These are phyloP conservation scores for Cercophora sp. DNA, from an alignment of 495 filamentous ascomycete genomes.

Conservation along the genomic window DNA sequence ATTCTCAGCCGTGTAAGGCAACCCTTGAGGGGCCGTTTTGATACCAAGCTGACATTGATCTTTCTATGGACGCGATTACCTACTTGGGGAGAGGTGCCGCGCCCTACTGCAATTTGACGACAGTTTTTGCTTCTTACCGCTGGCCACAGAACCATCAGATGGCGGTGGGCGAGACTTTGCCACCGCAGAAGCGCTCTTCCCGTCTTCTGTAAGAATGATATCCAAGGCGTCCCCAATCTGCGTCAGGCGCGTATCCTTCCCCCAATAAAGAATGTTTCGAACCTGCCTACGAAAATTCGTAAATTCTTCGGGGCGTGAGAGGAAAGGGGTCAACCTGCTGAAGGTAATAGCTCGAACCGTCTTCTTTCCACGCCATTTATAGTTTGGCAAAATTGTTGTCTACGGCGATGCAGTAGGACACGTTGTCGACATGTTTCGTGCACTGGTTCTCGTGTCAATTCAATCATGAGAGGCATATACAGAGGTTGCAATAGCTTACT, in stretches of 20 bases:
- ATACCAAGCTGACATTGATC: too few relatives aligned
- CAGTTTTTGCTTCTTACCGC: neutral
- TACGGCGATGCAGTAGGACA: slow-evolving; percentile 9
- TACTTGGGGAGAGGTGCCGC: too few relatives aligned
- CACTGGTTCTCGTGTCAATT: slow-evolving; percentile 1
- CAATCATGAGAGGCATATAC: too few relatives aligned
- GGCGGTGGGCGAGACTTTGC: slow-evolving; percentile 11
- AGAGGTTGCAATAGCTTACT: too few relatives aligned
- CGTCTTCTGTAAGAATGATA: slow-evolving; percentile 15
- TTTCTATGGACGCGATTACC: too few relatives aligned
- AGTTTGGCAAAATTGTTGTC: slow-evolving; percentile 14
- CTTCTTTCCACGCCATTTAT: slow-evolving; percentile 13
- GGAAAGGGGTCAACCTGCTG: slow-evolving; percentile 14
- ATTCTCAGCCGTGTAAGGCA: too few relatives aligned
- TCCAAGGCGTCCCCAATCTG: slow-evolving; percentile 13
- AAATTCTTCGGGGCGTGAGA: slow-evolving; percentile 12
- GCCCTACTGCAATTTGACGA: too few relatives aligned
- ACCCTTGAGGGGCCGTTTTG: too few relatives aligned
- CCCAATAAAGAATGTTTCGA: slow-evolving; percentile 16
- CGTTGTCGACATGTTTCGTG: slow-evolving; percentile 6
- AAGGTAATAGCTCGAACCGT: slow-evolving; percentile 13
- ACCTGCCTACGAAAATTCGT: slow-evolving; percentile 12
- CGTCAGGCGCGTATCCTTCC: slow-evolving; percentile 13
- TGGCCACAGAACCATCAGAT: slow-evolving; percentile 8
- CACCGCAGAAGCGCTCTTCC: slow-evolving; percentile 1